A percentile compares a stretch with the other conserved stretches of the same genome.
Evolutionary conservation across 2,329 filamentous ascomycete species (phyloP).

Genomic region (Diaporthe citrichinensis): DNA sequence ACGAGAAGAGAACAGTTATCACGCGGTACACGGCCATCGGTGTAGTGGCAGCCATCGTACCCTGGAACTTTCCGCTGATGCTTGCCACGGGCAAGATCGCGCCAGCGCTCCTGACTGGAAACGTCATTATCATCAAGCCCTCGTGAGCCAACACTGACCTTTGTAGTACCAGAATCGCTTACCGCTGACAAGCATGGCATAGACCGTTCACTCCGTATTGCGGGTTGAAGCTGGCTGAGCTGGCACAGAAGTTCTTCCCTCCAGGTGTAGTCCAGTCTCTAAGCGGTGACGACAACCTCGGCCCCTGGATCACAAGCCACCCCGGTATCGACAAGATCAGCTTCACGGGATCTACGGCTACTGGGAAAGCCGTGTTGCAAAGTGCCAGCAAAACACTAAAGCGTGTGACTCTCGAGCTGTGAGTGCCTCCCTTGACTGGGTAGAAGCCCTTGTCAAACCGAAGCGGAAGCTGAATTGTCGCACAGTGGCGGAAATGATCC

Average conservation of each 20-base stretch:
- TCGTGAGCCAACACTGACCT: conserved; percentile 59
- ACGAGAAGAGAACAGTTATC: neutral
- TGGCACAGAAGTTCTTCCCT: conserved; percentile 70
- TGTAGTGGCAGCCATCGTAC: conserved; percentile 5
- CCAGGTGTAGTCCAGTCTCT: conserved; percentile 73
- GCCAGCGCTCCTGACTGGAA: conserved; percentile 69
- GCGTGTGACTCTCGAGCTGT: conserved; percentile 57
- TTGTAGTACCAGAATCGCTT: neutral
- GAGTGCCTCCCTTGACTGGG: neutral
- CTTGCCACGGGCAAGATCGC: conserved; percentile 61
- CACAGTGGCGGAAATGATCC: conserved; percentile 62
- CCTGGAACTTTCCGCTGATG: conserved; percentile 13
- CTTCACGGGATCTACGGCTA: conserved; percentile 70
- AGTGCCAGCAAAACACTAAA: conserved; percentile 60
- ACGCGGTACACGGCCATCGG: neutral
- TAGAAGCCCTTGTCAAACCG: neutral
- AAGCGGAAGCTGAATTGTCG: neutral
- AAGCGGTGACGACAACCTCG: conserved; percentile 71
- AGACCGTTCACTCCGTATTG: conserved; percentile 63
- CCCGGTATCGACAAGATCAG: conserved; percentile 72
- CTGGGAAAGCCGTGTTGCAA: conserved; percentile 56
- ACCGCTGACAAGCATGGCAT: conserved; percentile 49
- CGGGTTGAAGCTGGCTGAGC: conserved; percentile 70
- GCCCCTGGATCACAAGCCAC: conserved; percentile 71
- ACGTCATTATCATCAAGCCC: conserved; percentile 68